Evolutionary conservation across 495 filamentous ascomycete genomes (phyloP).

Genomic region (Elaphomyces granulatus): DNA sequence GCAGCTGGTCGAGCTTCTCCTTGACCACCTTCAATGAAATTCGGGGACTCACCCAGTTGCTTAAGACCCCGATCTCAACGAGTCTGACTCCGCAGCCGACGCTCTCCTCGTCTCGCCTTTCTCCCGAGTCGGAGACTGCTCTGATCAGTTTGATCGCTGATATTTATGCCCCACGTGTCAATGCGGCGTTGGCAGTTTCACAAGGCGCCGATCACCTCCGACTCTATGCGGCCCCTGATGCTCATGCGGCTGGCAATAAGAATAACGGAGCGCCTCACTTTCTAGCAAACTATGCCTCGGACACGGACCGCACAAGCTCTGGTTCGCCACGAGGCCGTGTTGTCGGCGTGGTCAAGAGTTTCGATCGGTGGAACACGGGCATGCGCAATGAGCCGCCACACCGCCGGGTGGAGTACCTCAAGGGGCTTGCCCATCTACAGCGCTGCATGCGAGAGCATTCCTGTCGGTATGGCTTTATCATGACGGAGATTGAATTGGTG

Average conservation of each 20-base stretch:
- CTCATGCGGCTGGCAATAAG: conserved; percentile 35
- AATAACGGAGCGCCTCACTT: conserved; percentile 44
- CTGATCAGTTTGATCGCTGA: conserved; percentile 54
- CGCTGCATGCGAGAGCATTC: conserved; percentile 83
- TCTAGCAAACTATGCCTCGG: conserved; percentile 54
- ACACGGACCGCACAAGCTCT: conserved; percentile 54
- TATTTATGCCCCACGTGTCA: conserved; percentile 64
- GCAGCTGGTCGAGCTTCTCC: conserved; percentile 67
- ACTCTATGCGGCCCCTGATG: conserved; percentile 41
- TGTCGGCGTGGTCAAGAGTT: conserved; percentile 77
- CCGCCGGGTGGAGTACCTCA: conserved; percentile 71
- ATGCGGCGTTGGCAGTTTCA: conserved; percentile 57
- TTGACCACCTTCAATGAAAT: conserved; percentile 57
- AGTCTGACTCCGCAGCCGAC: conserved; percentile 46
- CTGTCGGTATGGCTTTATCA: conserved; percentile 86
- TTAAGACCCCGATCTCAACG: conserved; percentile 52
- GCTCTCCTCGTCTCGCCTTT: conserved; percentile 34
- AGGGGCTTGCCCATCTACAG: conserved; percentile 70
- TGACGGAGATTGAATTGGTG: conserved; percentile 88
- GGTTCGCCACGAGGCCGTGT: conserved; percentile 64
- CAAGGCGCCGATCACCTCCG: conserved; percentile 45
- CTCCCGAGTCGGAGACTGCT: conserved; percentile 59
- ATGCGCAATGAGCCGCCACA: conserved; percentile 74
- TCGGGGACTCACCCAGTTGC: conserved; percentile 54
- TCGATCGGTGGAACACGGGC: conserved; percentile 84